Evolutionary conservation across 129 eudicot species (phyloP).

Genomic region (Arctium minus): DNA sequence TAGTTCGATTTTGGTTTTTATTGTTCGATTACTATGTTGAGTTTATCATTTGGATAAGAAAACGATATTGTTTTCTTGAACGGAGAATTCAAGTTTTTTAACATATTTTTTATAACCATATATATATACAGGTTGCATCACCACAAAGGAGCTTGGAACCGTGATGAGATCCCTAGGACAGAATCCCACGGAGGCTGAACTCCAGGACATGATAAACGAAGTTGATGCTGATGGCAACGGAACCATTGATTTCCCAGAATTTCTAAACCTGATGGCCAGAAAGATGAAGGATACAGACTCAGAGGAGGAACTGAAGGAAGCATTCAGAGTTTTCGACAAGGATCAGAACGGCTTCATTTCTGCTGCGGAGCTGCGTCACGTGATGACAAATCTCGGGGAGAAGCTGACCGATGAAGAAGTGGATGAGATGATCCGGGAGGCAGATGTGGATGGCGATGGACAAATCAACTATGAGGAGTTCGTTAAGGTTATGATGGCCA

Average conservation of each 20-base stretch:
- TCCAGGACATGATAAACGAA: constrained; percentile 41
- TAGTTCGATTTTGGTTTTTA: no score
- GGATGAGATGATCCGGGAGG: constrained; percentile 38
- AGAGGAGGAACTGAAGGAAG: constrained; percentile 40
- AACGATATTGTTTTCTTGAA: not conserved
- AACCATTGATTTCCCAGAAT: constrained; percentile 39
- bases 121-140: constrained; percentile 32
- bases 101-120: not conserved
- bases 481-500: constrained; percentile 45
- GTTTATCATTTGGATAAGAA: not conserved
- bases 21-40: not conserved
- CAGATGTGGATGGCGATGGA: constrained; percentile 40
- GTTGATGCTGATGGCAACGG: constrained; percentile 42
- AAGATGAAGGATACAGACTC: constrained; percentile 43
- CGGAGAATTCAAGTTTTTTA: not conserved
- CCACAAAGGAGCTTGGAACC: constrained; percentile 39
- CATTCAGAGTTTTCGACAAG: constrained; percentile 38
- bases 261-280: constrained; percentile 37
- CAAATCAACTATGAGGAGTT: constrained; percentile 42
- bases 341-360: constrained; percentile 41
- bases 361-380: constrained; percentile 41
- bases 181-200: constrained; percentile 40
- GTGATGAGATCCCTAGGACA: constrained; percentile 42
- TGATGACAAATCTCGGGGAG: constrained; percentile 41
- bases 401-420: constrained; percentile 43